A percentile compares a stretch with the other conserved stretches of the same genome.
phyloP scores from a whole-genome alignment of 148 eudicot genomes.

The Vaccinium macrocarpon region DNA sequence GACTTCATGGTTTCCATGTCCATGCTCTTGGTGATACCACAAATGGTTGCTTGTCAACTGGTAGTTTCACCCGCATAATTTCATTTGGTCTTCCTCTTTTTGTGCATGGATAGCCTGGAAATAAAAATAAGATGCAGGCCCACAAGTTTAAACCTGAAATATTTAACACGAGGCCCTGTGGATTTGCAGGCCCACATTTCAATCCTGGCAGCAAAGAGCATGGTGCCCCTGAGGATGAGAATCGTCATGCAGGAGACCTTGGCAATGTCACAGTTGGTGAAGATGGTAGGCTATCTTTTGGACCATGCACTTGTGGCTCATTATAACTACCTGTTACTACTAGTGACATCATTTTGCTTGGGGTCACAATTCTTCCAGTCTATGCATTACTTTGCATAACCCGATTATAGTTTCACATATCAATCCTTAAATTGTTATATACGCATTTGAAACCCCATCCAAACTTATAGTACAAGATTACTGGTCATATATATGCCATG shows the following conservation, averaged over 20 bases:
- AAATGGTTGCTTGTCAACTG: conserved; percentile 98
- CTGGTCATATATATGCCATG: neutral
- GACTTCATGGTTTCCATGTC: conserved; percentile 96
- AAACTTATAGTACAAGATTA: neutral
- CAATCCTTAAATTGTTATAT: no score
- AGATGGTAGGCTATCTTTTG: conserved; percentile 60
- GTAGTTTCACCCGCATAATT: conserved; percentile 29
- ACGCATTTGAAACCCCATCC: neutral
- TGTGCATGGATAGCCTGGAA: neutral
- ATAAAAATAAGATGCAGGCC: neutral
- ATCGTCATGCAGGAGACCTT: conserved; percentile 98
- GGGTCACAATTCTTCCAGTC: neutral
- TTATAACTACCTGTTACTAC: neutral
- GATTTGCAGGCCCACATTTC: conserved; percentile 78
- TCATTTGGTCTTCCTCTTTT: neutral
- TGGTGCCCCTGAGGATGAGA: conserved; percentile 91
- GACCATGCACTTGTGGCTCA: neutral
- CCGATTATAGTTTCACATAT: neutral
- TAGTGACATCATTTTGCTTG: neutral
- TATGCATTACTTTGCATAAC: neutral
- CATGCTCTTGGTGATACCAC: conserved; percentile 99
- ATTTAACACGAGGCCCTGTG: neutral
- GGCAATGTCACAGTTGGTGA: conserved; percentile 89
- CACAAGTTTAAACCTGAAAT: neutral
- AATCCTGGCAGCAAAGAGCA: conserved; percentile 88